Evolutionary conservation across 345 rosid genomes (phyloP), one percentile per base, ranked within the genome.

Genomic region (Gossypium arboreum): DNA sequence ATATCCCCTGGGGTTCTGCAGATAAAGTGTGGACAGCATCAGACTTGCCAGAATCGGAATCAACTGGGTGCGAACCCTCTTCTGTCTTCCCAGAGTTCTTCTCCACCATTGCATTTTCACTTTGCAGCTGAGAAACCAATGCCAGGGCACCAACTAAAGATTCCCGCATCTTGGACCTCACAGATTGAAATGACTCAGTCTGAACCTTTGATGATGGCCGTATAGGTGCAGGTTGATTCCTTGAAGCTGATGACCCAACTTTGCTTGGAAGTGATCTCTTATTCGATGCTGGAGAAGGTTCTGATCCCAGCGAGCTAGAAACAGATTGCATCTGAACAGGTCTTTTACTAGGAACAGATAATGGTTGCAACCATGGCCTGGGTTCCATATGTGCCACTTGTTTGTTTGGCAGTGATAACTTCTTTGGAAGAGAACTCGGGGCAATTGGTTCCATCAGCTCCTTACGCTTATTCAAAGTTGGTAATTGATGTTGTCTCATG

Each of bases 291-390:
- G 83, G 85, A 76, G 71, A 73, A 45, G 65, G 82, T 70, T 83
- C 91, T 52, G 83, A 81, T 68, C 82, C 80, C 2, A 82, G 79
- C 9, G 73, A 58, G 60, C 62, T 79, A 15, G 83, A 76, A 73
- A 79, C 29, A 7, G 86, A 75, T 45, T 82, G 92, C 73, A 78
- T 63, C 62, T 84, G 84, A 8, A 75, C 51, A 57, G 76, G 56
- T 78, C 34, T 65, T 75, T 73, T 85, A 73, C 79, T 81, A 44
- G 82, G 69, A 29, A 79, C 63, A 57, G 91, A 62, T 24, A 74
- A 64, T 48, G 83, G 90, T 73, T 86, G 90, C 80, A 91, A 79
- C 98, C 99, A 95, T 39, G 98, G 97, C 80, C 95, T 90, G 76
- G 73, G 88, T 71, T 93, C 94, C 79, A 73, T 58, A 2, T 89